These are phyloP conservation scores for Aspergillus chevalieri DNA, from an alignment of 2,329 filamentous ascomycete genomes.

Conservation along the genomic window DNA sequence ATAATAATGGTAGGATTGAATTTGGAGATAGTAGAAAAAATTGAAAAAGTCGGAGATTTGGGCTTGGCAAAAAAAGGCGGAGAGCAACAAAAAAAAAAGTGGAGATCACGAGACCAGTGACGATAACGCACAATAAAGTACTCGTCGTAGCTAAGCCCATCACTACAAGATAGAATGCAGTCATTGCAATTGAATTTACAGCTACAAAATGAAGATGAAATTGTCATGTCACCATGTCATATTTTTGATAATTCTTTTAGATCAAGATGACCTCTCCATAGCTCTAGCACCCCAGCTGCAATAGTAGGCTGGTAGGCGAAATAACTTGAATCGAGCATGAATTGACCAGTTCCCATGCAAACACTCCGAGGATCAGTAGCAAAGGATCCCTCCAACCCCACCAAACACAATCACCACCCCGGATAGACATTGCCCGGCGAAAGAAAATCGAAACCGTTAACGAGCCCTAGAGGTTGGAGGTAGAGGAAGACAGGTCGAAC, in stretches of 20 bases:
- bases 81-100: background rate
- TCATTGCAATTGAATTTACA: constrained; percentile 13
- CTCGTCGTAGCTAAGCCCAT: background rate
- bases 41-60: background rate
- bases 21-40: background rate
- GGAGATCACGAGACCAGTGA: background rate
- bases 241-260: constrained; percentile 8
- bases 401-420: constrained; percentile 27
- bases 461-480: constrained; percentile 25
- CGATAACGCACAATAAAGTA: background rate
- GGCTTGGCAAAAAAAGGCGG: constrained; percentile 3
- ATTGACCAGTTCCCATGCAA: constrained; percentile 34
- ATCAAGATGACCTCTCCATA: constrained; percentile 28
- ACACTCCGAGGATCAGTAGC: constrained; percentile 14
- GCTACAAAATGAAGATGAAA: constrained; percentile 16
- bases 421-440: constrained; percentile 20
- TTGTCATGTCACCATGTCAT: constrained; percentile 2
- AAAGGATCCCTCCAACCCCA: constrained; percentile 27
- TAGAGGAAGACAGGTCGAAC: constrained; percentile 17
- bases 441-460: constrained; percentile 23
- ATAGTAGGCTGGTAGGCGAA: constrained; percentile 11
- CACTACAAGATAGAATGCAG: background rate
- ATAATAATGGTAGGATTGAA: background rate
- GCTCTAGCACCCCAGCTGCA: constrained; percentile 12
- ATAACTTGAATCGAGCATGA: constrained; percentile 12